Evolutionary conservation across 106 monocot species (phyloP).

Genomic region (Dendrobium nobile): DNA sequence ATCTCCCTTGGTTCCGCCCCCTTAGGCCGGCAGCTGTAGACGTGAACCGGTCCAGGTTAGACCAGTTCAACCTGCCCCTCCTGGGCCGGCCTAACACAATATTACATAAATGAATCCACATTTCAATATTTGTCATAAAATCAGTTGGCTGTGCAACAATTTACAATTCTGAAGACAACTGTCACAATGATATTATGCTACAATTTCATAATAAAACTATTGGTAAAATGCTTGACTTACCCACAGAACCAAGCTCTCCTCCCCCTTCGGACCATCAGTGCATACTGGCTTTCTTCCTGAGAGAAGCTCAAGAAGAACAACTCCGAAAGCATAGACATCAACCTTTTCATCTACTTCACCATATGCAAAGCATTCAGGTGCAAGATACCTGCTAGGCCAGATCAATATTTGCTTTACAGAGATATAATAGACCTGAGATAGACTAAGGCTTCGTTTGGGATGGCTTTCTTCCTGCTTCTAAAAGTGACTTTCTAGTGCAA

Average conservation of each 20-base stretch:
- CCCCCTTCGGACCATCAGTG: slow-evolving; percentile 41
- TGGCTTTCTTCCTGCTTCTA: no score
- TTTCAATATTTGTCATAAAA: not conserved
- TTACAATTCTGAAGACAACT: no score
- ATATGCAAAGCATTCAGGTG: slow-evolving; percentile 83
- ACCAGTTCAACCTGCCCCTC: no score
- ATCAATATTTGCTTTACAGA: not conserved
- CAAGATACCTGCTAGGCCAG: slow-evolving; percentile 51
- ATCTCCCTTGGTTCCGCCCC: no score
- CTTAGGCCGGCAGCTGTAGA: no score
- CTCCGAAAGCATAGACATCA: slow-evolving; percentile 90
- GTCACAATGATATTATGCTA: not conserved
- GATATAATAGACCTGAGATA: not conserved
- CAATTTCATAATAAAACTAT: not conserved
- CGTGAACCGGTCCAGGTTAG: no score
- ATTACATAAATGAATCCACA: not conserved
- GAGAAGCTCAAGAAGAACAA: slow-evolving; percentile 87
- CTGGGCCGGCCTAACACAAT: no score
- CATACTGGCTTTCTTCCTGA: slow-evolving; percentile 69
- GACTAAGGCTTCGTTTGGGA: not conserved
- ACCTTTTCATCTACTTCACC: slow-evolving; percentile 76
- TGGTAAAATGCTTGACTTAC: slow-evolving; percentile 23
- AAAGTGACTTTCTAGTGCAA: no score
- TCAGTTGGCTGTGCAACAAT: not conserved
- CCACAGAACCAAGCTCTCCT: slow-evolving; percentile 80